A percentile compares a stretch with the other conserved stretches of the same genome.
Conservation (phyloP, 768 basidiomycete species). For the Gautieria morchelliformis region DNA sequence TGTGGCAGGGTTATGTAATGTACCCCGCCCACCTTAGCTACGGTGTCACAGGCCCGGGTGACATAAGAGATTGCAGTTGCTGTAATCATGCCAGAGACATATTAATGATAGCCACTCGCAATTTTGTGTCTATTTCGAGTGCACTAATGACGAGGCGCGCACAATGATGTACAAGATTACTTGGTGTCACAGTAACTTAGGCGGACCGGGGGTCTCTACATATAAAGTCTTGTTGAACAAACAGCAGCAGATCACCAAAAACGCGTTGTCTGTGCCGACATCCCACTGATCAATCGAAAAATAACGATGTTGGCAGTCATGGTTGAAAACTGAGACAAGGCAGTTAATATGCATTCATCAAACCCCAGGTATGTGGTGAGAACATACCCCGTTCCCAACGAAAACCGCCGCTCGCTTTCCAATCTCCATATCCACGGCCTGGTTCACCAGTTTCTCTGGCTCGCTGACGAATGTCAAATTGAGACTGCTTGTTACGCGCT, state of each 20-base stretch:
- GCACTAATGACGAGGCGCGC: too few species aligned
- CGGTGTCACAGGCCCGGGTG: too few species aligned
- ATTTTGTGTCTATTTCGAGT: too few species aligned
- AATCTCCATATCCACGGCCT: constrained; percentile 61
- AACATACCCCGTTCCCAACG: constrained; percentile 60
- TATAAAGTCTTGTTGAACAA: background rate
- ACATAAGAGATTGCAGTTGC: too few species aligned
- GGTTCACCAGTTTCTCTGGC: constrained; percentile 41
- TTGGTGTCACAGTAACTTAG: background rate
- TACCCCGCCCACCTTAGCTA: too few species aligned
- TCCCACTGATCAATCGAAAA: constrained; percentile 29
- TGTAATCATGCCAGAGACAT: too few species aligned
- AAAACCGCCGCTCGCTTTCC: constrained; percentile 54
- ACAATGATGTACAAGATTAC: background rate
- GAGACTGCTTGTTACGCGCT: constrained; percentile 40
- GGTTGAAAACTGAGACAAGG: constrained; percentile 34
- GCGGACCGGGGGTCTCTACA: background rate
- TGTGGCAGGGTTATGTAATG: background rate
- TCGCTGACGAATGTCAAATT: constrained; percentile 33
- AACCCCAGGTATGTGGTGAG: background rate
- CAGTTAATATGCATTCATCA: background rate
- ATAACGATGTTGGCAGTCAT: constrained; percentile 38
- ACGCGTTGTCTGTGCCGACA: constrained; percentile 24
- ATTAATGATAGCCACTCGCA: too few species aligned
- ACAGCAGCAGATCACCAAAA: constrained; percentile 22